Base-by-base conservation (phyloP, 768 basidiomycete genomes). In the Suillus fuscotomentosus region DNA sequence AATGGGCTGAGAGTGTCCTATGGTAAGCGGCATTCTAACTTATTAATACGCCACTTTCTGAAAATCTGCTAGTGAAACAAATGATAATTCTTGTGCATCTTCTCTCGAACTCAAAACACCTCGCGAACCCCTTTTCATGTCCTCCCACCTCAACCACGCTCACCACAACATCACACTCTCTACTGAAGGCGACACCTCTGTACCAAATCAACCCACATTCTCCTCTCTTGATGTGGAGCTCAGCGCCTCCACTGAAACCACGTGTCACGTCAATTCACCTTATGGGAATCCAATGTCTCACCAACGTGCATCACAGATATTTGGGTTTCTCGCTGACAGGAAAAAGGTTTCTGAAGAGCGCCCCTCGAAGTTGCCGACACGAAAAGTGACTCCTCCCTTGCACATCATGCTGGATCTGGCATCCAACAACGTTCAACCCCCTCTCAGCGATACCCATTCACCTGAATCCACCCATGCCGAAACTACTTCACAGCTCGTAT, bases 1-100 rank as follows among this genome's bases (percentile, higher is more conserved):
- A 91, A 2, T 94, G 91, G 91, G 91, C 91, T 14, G 91, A 94
- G 77, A 83, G 84, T 50, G 88, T 85, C 74, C 79, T 92, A 61
- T 84, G 82, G 91, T 92, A 68, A 63, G 86, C 70, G 0, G 7
- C 15, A 42, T 5, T 47, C 14, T 8, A 15, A 53, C 43, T 17
- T 43, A 15, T 45, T 39, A 10, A 31, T n/a, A 51, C n/a, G 31
- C n/a, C 5, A 20, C 13, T 15, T 27, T 22, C 22, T 57, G 38
- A 54, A 53, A 1, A 60, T 34, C 14, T 27, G 22, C 47, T 65
- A 86, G 84, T 13, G 84, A 85, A 72, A 80, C 78, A 24, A 81
- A 82, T 50, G 75, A 71, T 45, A 73, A 73, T 43, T 76, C 76
- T 24, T 82, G 83, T 1, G 76, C 81, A 4, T 76, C 78, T 24